A percentile compares a stretch with the other conserved stretches of the same genome.
These are phyloP conservation scores for Brasilioporus rufonigricans DNA, from an alignment of 768 basidiomycete species.

Conservation along the genomic window DNA sequence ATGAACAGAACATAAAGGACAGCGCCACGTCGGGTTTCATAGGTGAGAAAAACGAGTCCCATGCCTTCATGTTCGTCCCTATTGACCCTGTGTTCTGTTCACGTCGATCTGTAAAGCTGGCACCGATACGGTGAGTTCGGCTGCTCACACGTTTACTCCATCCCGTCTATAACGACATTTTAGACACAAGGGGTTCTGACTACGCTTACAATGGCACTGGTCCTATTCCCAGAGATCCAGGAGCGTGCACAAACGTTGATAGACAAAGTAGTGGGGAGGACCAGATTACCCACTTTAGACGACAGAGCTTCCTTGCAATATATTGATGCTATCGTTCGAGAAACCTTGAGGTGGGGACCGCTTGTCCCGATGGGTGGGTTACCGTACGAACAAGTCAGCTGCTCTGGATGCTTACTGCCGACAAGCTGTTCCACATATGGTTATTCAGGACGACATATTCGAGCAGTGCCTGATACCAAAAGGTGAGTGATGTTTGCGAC, in stretches of 20 bases:
- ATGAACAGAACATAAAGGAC: conserved; percentile 21
- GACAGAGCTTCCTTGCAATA: conserved; percentile 21
- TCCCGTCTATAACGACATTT: neutral
- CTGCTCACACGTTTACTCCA: neutral
- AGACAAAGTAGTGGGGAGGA: conserved; percentile 19
- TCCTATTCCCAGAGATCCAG: conserved; percentile 23
- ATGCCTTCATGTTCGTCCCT: neutral
- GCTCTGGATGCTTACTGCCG: neutral
- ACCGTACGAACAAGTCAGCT: neutral
- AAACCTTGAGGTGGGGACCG: conserved; percentile 22
- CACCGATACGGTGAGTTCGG: conserved; percentile 11
- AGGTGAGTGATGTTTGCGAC: conserved; percentile 26
- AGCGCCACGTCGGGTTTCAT: conserved; percentile 19
- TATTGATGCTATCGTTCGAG: conserved; percentile 22
- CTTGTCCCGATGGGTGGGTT: conserved; percentile 21
- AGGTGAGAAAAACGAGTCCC: conserved; percentile 8
- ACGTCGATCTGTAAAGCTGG: conserved; percentile 10
- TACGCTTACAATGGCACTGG: conserved; percentile 19
- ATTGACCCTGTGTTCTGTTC: neutral
- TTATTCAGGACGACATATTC: conserved; percentile 40
- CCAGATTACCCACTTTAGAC: conserved; percentile 13
- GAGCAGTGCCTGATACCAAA: conserved; percentile 50
- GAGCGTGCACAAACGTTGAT: conserved; percentile 17
- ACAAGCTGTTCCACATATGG: conserved; percentile 28
- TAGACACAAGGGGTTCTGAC: conserved; percentile 16